A percentile compares a stretch with the other conserved stretches of the same genome.
Evolutionary conservation across 352 stramenopile species (phyloP).

Genomic region (Phytophthora pseudosyringae): DNA sequence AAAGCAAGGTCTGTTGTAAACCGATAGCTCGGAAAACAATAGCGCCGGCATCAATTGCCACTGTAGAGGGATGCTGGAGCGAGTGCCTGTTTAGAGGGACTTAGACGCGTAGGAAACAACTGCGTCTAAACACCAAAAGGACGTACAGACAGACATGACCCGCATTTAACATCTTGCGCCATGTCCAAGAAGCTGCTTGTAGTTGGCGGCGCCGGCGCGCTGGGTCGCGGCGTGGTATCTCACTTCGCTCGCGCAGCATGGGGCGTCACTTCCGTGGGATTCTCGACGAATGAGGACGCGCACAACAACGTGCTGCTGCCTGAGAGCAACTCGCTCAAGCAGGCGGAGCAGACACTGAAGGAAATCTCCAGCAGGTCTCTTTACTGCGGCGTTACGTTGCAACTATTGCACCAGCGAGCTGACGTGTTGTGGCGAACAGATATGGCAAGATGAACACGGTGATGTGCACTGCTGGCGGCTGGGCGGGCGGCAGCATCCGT

Average conservation of each 20-base stretch:
- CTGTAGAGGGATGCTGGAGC: slow-evolving; percentile 5
- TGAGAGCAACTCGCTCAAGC: slow-evolving; percentile 49
- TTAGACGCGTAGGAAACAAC: background rate
- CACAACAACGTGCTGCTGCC: slow-evolving; percentile 57
- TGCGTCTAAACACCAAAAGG: background rate
- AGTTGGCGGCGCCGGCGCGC: slow-evolving; percentile 72
- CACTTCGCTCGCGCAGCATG: slow-evolving; percentile 71
- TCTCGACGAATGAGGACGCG: slow-evolving; percentile 64
- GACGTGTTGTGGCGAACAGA: slow-evolving; percentile 17
- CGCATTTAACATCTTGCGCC: slow-evolving; percentile 3
- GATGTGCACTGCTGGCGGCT: slow-evolving; percentile 82
- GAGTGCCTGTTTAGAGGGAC: background rate
- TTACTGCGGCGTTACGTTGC: background rate
- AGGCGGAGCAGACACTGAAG: slow-evolving; percentile 60
- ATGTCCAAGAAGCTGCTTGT: slow-evolving; percentile 78
- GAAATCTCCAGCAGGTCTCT: slow-evolving; percentile 50
- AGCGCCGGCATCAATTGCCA: background rate
- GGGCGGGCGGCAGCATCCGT: slow-evolving; percentile 79
- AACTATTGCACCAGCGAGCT: slow-evolving; percentile 1
- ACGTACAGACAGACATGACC: background rate
- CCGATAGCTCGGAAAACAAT: too few relatives aligned
- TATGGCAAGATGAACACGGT: slow-evolving; percentile 76
- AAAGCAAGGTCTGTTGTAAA: too few relatives aligned
- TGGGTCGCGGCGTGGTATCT: slow-evolving; percentile 71
- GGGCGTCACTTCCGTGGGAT: slow-evolving; percentile 78